Base-by-base conservation (phyloP, 768 basidiomycete genomes). In the Crassisporium funariophilum region DNA sequence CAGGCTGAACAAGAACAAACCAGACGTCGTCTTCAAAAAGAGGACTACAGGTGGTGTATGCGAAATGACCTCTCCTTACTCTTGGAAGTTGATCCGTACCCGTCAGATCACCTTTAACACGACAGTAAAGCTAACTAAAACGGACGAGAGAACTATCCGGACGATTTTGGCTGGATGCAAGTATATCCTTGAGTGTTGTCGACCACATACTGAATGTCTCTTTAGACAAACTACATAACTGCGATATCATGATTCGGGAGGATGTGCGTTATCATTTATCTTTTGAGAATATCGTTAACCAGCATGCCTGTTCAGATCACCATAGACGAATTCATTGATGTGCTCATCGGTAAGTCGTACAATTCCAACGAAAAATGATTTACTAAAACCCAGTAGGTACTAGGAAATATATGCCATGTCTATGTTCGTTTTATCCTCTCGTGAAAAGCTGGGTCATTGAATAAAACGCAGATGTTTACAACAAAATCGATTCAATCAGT, bases 201-300 rank as follows among this genome's bases (percentile, higher is more conserved):
- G 37, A 20, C 17, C 22, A 39, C 22, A 47, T 38, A 22, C 24
- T 38, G 23, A 22, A 11, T 16, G 15, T 40, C n/a, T 35, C 8
- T 35, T 4, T 52, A 91, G 89, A 92, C 64, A 94, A 91, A 66
- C 68, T 93, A 21, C 91, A 92, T 61, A 91, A 95, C 59, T 95
- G 93, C 61, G 95, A 99, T 67, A 87, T 98, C 7, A 95, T 98
- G 93, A 92, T 99, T 57, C 79, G 97, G 61, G 95, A 99, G 75
- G 95, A 99, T 69, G 94, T 97, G 57, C 56, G 77, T 66, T 22
- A 31, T 17, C 1, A 41, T 43, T 22, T 36, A 13, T 35, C 44
- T 50, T 31, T 33, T 39, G 24, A n/a, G 22, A 35, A 21, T 48
- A 27, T 41, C n/a, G 25, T 49, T 27, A 15, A 50, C 49, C 43